These are phyloP conservation scores for Lipomyces starkeyi DNA, from an alignment of 805 yeast species.

Conservation along the genomic window DNA sequence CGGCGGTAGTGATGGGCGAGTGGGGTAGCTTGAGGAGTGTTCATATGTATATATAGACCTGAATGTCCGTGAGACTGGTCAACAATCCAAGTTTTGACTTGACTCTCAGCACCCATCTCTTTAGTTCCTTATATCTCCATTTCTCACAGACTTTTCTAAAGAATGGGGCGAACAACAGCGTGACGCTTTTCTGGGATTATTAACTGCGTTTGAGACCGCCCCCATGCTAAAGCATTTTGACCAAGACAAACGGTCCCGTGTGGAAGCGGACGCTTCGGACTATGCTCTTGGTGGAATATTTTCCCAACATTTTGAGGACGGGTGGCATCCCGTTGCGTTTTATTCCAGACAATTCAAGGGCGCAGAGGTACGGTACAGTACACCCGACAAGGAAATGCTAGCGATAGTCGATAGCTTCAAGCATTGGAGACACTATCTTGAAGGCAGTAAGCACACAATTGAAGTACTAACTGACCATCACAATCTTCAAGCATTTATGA, in stretches of 20 bases:
- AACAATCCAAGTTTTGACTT: no score
- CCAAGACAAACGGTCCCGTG: not conserved
- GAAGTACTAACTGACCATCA: conserved; percentile 24
- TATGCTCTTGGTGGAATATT: not conserved
- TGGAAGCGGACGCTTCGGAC: not conserved
- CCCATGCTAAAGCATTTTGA: not conserved
- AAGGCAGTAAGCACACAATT: conserved; percentile 16
- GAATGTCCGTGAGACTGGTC: no score
- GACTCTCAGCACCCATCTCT: no score
- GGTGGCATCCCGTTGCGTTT: not conserved
- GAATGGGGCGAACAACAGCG: no score
- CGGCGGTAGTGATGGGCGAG: no score
- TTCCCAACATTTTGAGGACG: not conserved
- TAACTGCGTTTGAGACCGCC: not conserved
- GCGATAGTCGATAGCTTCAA: conserved; percentile 21
- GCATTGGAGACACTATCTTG: conserved; percentile 14
- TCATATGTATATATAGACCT: no score
- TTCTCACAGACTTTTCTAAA: no score
- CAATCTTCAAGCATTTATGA: conserved; percentile 12
- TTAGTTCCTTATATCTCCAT: no score
- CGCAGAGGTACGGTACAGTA: conserved; percentile 15
- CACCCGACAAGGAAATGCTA: not conserved
- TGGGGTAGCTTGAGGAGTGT: no score
- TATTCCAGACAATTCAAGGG: conserved; percentile 17
- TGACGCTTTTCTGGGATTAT: no score